Conservation (phyloP, 1,139 yeast species). For the Hemisphaericaspora xylanilytica region DNA sequence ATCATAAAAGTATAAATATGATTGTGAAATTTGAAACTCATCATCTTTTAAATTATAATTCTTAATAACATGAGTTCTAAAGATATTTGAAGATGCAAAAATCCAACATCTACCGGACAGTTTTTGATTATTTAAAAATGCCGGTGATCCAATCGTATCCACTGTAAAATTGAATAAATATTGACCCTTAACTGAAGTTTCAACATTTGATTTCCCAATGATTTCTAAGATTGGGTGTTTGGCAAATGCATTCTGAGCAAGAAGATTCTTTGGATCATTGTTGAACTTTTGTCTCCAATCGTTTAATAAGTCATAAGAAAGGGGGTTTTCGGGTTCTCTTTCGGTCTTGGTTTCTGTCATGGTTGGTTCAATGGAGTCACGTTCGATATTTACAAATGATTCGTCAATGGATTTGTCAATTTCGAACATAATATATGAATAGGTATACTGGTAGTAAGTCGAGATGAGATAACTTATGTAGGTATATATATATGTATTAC, state of each 20-base stretch:
- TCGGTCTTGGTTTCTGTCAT: background rate
- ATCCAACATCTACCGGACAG: constrained; percentile 84
- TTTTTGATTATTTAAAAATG: constrained; percentile 62
- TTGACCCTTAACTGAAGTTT: constrained; percentile 30
- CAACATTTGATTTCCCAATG: constrained; percentile 29
- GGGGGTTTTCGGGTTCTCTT: constrained; percentile 18
- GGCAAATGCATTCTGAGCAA: constrained; percentile 60
- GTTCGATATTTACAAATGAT: background rate
- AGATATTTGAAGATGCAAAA: constrained; percentile 74
- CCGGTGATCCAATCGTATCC: constrained; percentile 64
- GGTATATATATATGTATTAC: too few relatives aligned
- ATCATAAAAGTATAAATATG: constrained; percentile 34
- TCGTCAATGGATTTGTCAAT: background rate
- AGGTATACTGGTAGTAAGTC: too few relatives aligned
- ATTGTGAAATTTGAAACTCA: constrained; percentile 66
- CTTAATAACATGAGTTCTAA: constrained; percentile 61
- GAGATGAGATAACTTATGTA: too few relatives aligned
- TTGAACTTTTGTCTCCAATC: constrained; percentile 52
- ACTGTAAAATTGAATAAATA: constrained; percentile 61
- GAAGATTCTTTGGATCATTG: constrained; percentile 52
- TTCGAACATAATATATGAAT: background rate
- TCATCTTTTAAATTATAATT: constrained; percentile 61
- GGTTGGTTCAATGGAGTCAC: background rate
- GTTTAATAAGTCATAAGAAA: constrained; percentile 31
- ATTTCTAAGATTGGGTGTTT: constrained; percentile 47